Evolutionary conservation across 2,329 filamentous ascomycete species (phyloP).

Genomic region (Trichoderma citrinoviride): DNA sequence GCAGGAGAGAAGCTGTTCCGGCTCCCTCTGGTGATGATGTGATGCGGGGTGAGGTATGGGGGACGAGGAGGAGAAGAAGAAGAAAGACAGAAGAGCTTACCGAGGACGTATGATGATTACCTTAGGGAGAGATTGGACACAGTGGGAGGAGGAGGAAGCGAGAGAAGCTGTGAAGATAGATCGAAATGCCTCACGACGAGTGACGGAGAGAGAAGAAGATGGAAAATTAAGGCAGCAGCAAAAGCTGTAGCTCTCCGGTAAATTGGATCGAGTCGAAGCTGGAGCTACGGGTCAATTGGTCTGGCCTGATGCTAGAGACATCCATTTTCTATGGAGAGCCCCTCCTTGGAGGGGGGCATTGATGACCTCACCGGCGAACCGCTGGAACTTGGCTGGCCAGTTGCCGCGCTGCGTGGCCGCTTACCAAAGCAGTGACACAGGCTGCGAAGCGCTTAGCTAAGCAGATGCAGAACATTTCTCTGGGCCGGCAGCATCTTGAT

Average conservation of each 20-base stretch:
- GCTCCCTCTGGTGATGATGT: background rate
- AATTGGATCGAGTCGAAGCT: too few relatives aligned
- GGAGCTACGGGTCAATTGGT: too few relatives aligned
- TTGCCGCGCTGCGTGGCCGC: background rate
- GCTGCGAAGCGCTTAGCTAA: background rate
- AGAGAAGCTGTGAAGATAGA: background rate
- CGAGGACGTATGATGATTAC: background rate
- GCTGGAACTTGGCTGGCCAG: slow-evolving; percentile 5
- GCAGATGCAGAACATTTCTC: background rate
- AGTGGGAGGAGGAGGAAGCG: background rate
- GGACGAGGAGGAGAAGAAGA: background rate
- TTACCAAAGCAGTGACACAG: background rate
- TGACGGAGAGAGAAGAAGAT: background rate
- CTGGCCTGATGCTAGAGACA: too few relatives aligned
- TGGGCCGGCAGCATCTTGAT: too few relatives aligned
- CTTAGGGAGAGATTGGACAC: background rate
- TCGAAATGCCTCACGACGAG: background rate
- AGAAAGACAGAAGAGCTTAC: background rate
- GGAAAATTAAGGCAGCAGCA: too few relatives aligned
- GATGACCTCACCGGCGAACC: slow-evolving; percentile 7
- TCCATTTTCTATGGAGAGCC: background rate
- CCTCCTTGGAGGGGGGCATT: too few relatives aligned
- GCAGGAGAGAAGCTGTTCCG: background rate
- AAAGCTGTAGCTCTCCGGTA: too few relatives aligned
- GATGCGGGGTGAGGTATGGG: background rate